Percentiles rank a stretch among this genome's conserved stretches.
These are phyloP conservation scores for Naganishia vaughanmartiniae DNA, from an alignment of 768 basidiomycete genomes.

Conservation along the genomic window DNA sequence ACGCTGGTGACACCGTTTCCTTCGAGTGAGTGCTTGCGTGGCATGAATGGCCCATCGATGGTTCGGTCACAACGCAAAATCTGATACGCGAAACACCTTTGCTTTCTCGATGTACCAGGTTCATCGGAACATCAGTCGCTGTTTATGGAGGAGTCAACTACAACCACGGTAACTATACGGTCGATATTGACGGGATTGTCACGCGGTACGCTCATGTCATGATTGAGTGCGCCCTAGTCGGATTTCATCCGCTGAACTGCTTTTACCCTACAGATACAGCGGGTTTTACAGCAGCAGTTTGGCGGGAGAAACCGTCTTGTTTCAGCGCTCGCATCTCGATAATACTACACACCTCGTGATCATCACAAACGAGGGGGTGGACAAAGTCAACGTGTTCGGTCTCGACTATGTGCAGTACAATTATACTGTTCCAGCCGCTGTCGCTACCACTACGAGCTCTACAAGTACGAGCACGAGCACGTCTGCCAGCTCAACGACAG, in stretches of 20 bases:
- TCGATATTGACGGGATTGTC: constrained; percentile 10
- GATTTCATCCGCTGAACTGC: not conserved
- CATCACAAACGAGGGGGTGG: constrained; percentile 9
- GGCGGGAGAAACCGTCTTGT: not conserved
- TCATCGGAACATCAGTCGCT: constrained; percentile 14
- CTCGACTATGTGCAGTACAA: constrained; percentile 25
- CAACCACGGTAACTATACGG: constrained; percentile 28
- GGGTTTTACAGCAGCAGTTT: not conserved
- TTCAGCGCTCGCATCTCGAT: constrained; percentile 2
- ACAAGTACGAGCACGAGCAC: not conserved
- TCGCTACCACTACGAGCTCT: no score
- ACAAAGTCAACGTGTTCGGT: not conserved
- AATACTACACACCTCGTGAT: constrained; percentile 17
- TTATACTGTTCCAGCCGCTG: not conserved
- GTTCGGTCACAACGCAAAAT: no score
- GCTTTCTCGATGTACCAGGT: not conserved
- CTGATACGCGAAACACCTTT: not conserved
- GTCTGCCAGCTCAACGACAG: not conserved
- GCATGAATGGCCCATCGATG: not conserved
- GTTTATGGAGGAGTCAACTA: constrained; percentile 25
- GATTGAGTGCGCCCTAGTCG: not conserved
- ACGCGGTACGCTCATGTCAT: not conserved
- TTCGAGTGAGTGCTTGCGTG: not conserved
- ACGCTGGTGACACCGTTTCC: not conserved
- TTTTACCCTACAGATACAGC: not conserved